Evolutionary conservation across 73 alveolate species (phyloP).

Genomic region (Stentor roeselii): DNA sequence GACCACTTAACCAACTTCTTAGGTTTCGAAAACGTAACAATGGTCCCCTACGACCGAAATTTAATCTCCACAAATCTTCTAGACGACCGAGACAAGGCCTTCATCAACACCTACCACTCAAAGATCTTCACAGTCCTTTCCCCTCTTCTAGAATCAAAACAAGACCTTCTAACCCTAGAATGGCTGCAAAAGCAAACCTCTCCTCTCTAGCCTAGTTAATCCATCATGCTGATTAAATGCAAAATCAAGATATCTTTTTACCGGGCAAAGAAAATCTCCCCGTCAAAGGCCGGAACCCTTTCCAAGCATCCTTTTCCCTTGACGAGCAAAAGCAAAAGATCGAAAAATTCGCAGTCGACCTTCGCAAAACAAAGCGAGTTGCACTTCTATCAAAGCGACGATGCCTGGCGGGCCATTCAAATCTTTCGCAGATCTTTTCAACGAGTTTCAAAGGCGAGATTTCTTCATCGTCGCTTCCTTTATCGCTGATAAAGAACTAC

Average conservation of each 20-base stretch:
- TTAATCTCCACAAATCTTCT: slow-evolving; percentile 71
- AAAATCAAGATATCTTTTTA: no score
- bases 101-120: slow-evolving; percentile 73
- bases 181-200: slow-evolving; percentile 42
- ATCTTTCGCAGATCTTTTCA: not conserved
- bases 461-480: not conserved
- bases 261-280: no score
- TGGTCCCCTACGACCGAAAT: slow-evolving; percentile 86
- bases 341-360: slow-evolving; percentile 2
- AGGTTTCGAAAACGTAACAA: slow-evolving; percentile 87
- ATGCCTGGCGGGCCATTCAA: not conserved
- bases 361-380: not conserved
- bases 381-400: not conserved
- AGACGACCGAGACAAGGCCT: slow-evolving; percentile 55
- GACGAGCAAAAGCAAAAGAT: not conserved
- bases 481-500: not conserved
- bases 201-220: no score
- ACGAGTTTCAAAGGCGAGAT: not conserved
- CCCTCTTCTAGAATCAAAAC: slow-evolving; percentile 47
- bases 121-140: slow-evolving; percentile 51
- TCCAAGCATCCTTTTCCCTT: not conserved
- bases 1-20: slow-evolving; percentile 36
- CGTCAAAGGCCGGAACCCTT: no score
- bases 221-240: no score
- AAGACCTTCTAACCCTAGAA: slow-evolving; percentile 27